phyloP scores from a whole-genome alignment of 768 basidiomycete species.

The Russula emetica region DNA sequence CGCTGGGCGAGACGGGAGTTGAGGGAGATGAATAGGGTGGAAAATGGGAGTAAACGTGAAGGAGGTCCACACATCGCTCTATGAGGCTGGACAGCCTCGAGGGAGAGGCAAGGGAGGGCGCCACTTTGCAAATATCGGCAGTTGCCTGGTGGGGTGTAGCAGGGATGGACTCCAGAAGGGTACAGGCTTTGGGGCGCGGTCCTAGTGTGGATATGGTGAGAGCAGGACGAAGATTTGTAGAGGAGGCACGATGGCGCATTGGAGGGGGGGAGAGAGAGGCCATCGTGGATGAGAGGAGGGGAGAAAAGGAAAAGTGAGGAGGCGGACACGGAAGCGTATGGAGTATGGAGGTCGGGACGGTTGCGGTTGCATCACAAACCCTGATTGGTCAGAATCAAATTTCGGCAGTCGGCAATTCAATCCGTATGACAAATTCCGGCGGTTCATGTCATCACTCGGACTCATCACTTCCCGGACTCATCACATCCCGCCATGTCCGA shows the following conservation, averaged over 20 bases:
- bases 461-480: not conserved
- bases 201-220: conserved; percentile 52
- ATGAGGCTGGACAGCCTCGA: conserved; percentile 27
- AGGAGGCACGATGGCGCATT: conserved; percentile 53
- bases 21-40: conserved; percentile 20
- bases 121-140: conserved; percentile 22
- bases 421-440: not conserved
- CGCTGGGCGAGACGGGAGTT: conserved; percentile 44
- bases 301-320: not conserved
- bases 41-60: conserved; percentile 18
- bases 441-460: not conserved
- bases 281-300: conserved; percentile 24
- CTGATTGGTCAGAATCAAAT: not conserved
- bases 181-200: conserved; percentile 37
- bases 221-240: conserved; percentile 52
- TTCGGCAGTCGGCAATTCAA: not conserved
- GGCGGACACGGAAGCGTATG: not conserved
- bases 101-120: conserved; percentile 21
- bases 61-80: conserved; percentile 17
- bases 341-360: not conserved
- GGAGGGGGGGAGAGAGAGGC: conserved; percentile 39
- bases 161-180: conserved; percentile 31
- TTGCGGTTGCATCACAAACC: not conserved
- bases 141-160: conserved; percentile 30
- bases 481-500: conserved; percentile 55